phyloP scores from a whole-genome alignment of 164 flowering plant species.

The Echeveria elegans region DNA sequence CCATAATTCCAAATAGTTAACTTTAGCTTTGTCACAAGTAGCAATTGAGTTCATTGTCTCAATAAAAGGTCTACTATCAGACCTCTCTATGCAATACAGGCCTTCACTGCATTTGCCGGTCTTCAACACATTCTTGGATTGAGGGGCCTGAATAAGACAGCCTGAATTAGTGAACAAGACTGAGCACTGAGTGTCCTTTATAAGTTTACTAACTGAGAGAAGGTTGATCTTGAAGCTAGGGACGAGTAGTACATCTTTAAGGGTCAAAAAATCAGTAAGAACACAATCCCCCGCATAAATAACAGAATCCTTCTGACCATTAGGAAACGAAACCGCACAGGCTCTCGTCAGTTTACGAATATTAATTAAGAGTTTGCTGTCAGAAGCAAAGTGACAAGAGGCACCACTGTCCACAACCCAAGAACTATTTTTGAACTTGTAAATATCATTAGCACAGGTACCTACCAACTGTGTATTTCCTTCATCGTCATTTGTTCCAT shows the following conservation, averaged over 20 bases:
- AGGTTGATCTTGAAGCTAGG: not conserved
- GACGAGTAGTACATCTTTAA: not conserved
- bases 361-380: too few relatives aligned
- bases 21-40: too few relatives aligned
- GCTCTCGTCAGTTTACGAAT: too few relatives aligned
- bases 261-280: not conserved
- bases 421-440: too few relatives aligned
- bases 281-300: not conserved
- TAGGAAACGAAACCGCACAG: not conserved
- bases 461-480: too few relatives aligned
- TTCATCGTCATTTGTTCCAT: too few relatives aligned
- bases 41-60: too few relatives aligned
- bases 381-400: too few relatives aligned
- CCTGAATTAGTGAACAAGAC: not conserved
- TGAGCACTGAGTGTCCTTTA: not conserved
- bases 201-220: not conserved
- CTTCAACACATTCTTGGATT: not conserved
- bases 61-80: too few relatives aligned
- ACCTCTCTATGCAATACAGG: not conserved
- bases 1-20: too few relatives aligned
- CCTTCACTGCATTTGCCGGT: not conserved
- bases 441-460: too few relatives aligned
- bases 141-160: not conserved
- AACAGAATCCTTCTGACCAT: not conserved
- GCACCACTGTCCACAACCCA: too few relatives aligned